phyloP scores from a whole-genome alignment of 2,329 filamentous ascomycete species.

The Aspergillus sojae region DNA sequence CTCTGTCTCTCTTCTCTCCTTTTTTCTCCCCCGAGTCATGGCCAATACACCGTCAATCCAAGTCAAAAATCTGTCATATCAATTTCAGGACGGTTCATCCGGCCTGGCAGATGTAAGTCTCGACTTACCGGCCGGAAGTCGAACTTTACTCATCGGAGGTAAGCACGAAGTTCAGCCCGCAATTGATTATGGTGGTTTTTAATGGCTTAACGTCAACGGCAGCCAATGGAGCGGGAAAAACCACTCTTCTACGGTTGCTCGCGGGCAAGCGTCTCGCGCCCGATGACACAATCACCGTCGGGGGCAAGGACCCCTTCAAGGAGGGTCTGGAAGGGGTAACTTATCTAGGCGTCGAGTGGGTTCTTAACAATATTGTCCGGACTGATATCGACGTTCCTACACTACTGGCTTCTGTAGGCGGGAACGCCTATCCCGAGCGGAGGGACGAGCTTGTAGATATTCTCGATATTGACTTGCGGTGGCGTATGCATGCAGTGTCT shows the following conservation, averaged over 20 bases:
- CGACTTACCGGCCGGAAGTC: slow-evolving; percentile 76
- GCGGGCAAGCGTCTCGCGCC: slow-evolving; percentile 94
- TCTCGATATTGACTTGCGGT: slow-evolving; percentile 85
- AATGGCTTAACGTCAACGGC: slow-evolving; percentile 23
- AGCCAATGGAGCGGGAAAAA: slow-evolving; percentile 96
- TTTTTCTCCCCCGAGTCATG: slow-evolving; percentile 18
- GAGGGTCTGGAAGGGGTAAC: slow-evolving; percentile 89
- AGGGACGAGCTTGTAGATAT: slow-evolving; percentile 85
- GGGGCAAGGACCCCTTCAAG: slow-evolving; percentile 88
- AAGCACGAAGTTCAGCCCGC: slow-evolving; percentile 24
- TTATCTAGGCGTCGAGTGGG: slow-evolving; percentile 97
- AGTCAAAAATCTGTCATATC: slow-evolving; percentile 79
- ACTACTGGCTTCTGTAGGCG: slow-evolving; percentile 81
- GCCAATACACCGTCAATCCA: slow-evolving; percentile 60
- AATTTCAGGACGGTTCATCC: slow-evolving; percentile 81
- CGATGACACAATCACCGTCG: slow-evolving; percentile 70
- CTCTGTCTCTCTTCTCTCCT: neutral
- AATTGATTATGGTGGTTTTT: slow-evolving; percentile 37
- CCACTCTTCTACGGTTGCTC: slow-evolving; percentile 89
- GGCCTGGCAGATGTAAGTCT: slow-evolving; percentile 76
- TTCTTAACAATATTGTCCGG: slow-evolving; percentile 92
- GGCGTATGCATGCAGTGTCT: slow-evolving; percentile 95
- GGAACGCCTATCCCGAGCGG: slow-evolving; percentile 77
- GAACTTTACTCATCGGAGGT: slow-evolving; percentile 89
- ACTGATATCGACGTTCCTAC: slow-evolving; percentile 91